Evolutionary conservation across 2,329 filamentous ascomycete species (phyloP).

Genomic region (Hymenoscyphus infarciens): DNA sequence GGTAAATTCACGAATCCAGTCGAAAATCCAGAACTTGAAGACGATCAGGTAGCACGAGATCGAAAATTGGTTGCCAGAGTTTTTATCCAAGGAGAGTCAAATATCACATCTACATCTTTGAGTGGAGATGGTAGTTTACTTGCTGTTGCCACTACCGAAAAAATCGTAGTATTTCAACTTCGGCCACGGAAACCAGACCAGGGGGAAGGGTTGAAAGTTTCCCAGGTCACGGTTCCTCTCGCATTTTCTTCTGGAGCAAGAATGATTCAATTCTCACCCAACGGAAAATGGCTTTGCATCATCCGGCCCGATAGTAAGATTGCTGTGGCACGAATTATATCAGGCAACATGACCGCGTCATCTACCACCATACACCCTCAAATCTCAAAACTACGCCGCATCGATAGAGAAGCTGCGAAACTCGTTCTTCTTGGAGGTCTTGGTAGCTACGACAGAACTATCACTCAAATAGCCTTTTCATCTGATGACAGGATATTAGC

Average conservation of each 20-base stretch:
- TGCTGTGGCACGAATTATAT: constrained; percentile 48
- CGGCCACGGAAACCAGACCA: constrained; percentile 48
- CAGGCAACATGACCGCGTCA: constrained; percentile 24
- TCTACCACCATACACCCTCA: constrained; percentile 41
- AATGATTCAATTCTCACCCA: constrained; percentile 64
- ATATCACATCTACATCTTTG: constrained; percentile 72
- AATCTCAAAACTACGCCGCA: constrained; percentile 47
- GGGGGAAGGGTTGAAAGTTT: constrained; percentile 63
- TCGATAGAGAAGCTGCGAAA: constrained; percentile 52
- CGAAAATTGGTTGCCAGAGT: constrained; percentile 68
- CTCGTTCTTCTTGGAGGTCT: constrained; percentile 60
- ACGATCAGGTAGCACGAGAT: constrained; percentile 42
- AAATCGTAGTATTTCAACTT: constrained; percentile 75
- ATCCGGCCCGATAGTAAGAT: constrained; percentile 60
- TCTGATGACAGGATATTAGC: constrained; percentile 76
- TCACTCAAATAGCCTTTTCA: constrained; percentile 75
- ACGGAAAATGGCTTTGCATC: constrained; percentile 66
- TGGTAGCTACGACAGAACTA: constrained; percentile 71
- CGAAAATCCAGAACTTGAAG: constrained; percentile 40
- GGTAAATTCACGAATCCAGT: constrained; percentile 20
- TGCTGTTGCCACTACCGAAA: constrained; percentile 69
- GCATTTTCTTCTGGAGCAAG: constrained; percentile 63
- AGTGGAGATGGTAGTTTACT: constrained; percentile 70
- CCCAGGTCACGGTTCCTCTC: constrained; percentile 63
- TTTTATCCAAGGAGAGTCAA: constrained; percentile 69